Evolutionary conservation across 768 basidiomycete genomes (phyloP), one percentile per base, ranked within the genome.

Genomic region (Suillus clintonianus): DNA sequence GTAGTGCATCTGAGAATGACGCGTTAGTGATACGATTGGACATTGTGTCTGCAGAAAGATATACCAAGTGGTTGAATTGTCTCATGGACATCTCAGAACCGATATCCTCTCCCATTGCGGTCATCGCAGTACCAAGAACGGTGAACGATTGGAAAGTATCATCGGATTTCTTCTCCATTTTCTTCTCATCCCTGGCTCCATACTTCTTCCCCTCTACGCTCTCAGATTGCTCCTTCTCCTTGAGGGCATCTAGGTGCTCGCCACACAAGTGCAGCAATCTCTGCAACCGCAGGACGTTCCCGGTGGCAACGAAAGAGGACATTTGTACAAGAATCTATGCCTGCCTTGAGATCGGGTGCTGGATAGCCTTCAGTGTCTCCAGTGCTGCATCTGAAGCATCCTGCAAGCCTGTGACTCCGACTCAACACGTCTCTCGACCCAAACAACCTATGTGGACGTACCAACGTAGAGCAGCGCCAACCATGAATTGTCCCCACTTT

Each of bases 101-200:
- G 55, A 98, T 89, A 27, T 99, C 97, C 78, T 99, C 97, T 22
- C 97, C 97, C 95, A 99, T 98, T 5, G 97, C 89, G 50, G 98
- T 92, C 63, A 99, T 77, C 0, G 97, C 89, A 70, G 99, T 93
- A 32, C 95, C 97, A 62, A 99, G 82, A 36, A 97, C 95, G 17
- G 97, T 93, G 66, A 98, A 91, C 0, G 94, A 86, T 75, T 98
- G 93, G 83, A 92, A 94, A 36, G 89, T 89, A 68, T 94, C 92
- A 64, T 50, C 48, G 59, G 80, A 78, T 64, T 71, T 81, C 66
- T 71, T 80, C 69, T 81, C 72, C 54, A 84, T 81, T 36, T 85
- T 87, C 64, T 88, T 85, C 27, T 86, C 85, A 41, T 74, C 70
- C 47, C 82, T 77, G 55, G 85, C 82, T 9, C 78, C 76, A 51